Percentiles rank a stretch among this genome's conserved stretches.
phyloP scores from a whole-genome alignment of 306 rosid species.

The Albizia julibrissin region DNA sequence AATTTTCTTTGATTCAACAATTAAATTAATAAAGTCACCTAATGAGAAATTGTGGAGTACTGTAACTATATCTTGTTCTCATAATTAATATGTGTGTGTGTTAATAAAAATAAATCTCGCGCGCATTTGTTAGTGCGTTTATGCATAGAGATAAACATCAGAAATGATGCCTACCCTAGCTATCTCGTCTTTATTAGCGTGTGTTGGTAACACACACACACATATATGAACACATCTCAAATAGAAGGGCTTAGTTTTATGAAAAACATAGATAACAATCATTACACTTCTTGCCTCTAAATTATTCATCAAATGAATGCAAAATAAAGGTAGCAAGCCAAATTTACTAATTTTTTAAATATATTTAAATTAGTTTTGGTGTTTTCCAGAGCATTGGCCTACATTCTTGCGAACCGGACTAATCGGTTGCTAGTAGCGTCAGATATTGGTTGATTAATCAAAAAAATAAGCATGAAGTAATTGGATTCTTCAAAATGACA shows the following conservation, averaged over 20 bases:
- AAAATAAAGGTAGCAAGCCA: background rate
- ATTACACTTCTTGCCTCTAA: background rate
- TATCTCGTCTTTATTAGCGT: background rate
- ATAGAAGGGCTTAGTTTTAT: background rate
- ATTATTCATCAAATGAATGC: background rate
- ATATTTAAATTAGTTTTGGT: background rate
- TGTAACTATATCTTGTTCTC: background rate
- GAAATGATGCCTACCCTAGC: background rate
- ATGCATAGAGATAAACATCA: background rate
- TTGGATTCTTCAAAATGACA: background rate
- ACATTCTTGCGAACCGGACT: no score
- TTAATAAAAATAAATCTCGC: background rate
- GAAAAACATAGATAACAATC: background rate
- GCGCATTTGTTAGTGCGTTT: background rate
- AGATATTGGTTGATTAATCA: no score
- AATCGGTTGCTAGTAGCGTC: no score
- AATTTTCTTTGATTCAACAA: background rate
- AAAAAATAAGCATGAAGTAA: background rate
- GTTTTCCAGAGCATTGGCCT: background rate
- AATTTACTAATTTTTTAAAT: background rate
- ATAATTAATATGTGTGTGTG: no score
- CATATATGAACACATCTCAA: background rate
- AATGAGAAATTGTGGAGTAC: background rate
- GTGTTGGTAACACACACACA: background rate
- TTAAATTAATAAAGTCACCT: no score